Conservation (phyloP, 352 stramenopile genomes). For the Globisporangium echinulatum region DNA sequence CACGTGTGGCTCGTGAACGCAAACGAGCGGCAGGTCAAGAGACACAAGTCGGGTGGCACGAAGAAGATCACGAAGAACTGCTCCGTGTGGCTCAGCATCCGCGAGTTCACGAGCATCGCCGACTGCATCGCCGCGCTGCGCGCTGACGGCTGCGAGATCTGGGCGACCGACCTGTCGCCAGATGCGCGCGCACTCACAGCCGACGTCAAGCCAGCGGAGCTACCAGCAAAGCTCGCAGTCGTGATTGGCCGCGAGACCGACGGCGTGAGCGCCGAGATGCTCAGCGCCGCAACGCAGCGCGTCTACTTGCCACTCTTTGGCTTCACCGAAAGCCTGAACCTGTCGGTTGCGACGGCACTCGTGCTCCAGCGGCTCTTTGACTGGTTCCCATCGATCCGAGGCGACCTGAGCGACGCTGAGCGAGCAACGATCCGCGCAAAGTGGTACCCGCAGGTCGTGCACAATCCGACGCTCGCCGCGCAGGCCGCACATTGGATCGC, state of each 20-base stretch:
- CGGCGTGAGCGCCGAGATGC: constrained; percentile 87
- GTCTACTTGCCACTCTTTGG: constrained; percentile 92
- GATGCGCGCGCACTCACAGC: constrained; percentile 44
- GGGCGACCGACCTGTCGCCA: constrained; percentile 87
- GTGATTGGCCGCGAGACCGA: constrained; percentile 92
- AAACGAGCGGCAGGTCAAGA: constrained; percentile 63
- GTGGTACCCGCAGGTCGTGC: constrained; percentile 60
- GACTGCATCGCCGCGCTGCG: constrained; percentile 72
- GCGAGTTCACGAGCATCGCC: constrained; percentile 78
- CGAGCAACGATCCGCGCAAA: constrained; percentile 41
- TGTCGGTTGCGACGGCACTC: constrained; percentile 90
- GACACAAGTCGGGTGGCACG: constrained; percentile 40
- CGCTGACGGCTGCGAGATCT: constrained; percentile 69
- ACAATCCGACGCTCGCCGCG: constrained; percentile 54
- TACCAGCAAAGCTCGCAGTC: constrained; percentile 87
- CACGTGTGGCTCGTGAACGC: constrained; percentile 81
- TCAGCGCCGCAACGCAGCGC: constrained; percentile 75
- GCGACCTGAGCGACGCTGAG: constrained; percentile 40
- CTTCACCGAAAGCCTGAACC: constrained; percentile 92
- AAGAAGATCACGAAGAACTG: constrained; percentile 83
- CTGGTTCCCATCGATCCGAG: constrained; percentile 62
- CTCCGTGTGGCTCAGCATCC: constrained; percentile 79
- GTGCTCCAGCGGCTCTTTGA: constrained; percentile 86
- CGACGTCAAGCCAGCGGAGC: constrained; percentile 33
- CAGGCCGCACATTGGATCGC: constrained; percentile 51